phyloP scores from a whole-genome alignment of 495 filamentous ascomycete genomes.

The Neurospora africana region DNA sequence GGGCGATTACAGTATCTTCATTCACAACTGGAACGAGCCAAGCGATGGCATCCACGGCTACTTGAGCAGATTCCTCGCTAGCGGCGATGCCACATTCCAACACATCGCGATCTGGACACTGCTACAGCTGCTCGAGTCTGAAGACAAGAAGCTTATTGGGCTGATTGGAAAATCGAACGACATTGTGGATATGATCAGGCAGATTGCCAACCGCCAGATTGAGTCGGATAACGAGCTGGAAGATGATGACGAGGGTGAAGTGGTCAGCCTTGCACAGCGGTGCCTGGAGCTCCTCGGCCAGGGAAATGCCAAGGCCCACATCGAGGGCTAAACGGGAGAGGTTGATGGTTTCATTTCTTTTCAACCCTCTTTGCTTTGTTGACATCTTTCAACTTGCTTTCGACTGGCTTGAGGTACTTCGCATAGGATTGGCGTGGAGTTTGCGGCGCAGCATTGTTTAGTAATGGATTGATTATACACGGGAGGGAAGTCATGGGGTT shows the following conservation, averaged over 20 bases:
- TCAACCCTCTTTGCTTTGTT: slow-evolving; percentile 10
- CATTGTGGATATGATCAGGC: slow-evolving; percentile 80
- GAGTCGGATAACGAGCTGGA: slow-evolving; percentile 84
- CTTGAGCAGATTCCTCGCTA: slow-evolving; percentile 80
- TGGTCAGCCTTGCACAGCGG: slow-evolving; percentile 80
- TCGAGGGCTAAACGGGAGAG: slow-evolving; percentile 36
- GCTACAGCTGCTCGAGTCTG: slow-evolving; percentile 88
- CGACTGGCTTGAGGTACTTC: slow-evolving; percentile 6
- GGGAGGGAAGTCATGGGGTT: slow-evolving; percentile 7
- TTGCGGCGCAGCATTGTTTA: slow-evolving; percentile 32
- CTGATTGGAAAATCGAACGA: slow-evolving; percentile 80
- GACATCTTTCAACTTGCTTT: slow-evolving; percentile 12
- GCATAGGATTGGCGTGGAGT: slow-evolving; percentile 29
- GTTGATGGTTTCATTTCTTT: slow-evolving; percentile 1
- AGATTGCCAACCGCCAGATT: slow-evolving; percentile 79
- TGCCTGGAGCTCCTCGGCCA: slow-evolving; percentile 79
- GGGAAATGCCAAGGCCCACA: slow-evolving; percentile 41
- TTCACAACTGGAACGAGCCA: slow-evolving; percentile 85
- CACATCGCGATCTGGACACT: slow-evolving; percentile 99
- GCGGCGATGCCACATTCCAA: slow-evolving; percentile 94
- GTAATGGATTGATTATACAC: slow-evolving; percentile 13
- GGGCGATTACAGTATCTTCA: slow-evolving; percentile 91
- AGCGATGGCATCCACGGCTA: slow-evolving; percentile 94
- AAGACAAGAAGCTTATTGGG: slow-evolving; percentile 72
- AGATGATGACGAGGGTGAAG: slow-evolving; percentile 83